These are phyloP conservation scores for Nelumbo lutea DNA, from an alignment of 164 flowering plant species.

Conservation along the genomic window DNA sequence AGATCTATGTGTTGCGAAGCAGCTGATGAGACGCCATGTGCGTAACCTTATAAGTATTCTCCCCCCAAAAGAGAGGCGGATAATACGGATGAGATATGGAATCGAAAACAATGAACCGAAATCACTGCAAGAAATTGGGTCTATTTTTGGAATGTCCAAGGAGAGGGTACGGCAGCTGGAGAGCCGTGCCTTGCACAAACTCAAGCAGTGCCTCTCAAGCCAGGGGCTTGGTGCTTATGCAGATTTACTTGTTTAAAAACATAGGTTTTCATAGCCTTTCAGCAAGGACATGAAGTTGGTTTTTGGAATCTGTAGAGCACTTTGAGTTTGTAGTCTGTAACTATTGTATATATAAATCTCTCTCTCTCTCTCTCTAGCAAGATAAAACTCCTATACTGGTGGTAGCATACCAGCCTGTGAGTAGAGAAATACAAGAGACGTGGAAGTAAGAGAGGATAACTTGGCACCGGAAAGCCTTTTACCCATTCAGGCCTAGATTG, in stretches of 20 bases:
- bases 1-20: slow-evolving; percentile 44
- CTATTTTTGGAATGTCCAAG: slow-evolving; percentile 50
- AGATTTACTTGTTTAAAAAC: slow-evolving; percentile 32
- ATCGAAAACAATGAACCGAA: slow-evolving; percentile 45
- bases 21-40: slow-evolving; percentile 75
- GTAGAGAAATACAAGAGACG: too few species aligned
- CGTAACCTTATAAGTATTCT: slow-evolving; percentile 55
- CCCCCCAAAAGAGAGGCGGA: slow-evolving; percentile 56
- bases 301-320: too few species aligned
- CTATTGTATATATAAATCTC: too few species aligned
- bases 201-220: slow-evolving; percentile 44
- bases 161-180: slow-evolving; percentile 89
- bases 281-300: too few species aligned
- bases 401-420: too few species aligned
- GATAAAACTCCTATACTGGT: too few species aligned
- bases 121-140: slow-evolving; percentile 59
- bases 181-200: slow-evolving; percentile 60
- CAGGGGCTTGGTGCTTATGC: slow-evolving; percentile 58
- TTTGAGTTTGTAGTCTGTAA: too few species aligned
- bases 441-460: too few species aligned
- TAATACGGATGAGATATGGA: slow-evolving; percentile 70
- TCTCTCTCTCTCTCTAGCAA: too few species aligned
- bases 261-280: not conserved
- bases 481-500: too few species aligned
- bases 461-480: too few species aligned